Conservation (phyloP, 805 yeast genomes). For the Myxozyma sirexii region DNA sequence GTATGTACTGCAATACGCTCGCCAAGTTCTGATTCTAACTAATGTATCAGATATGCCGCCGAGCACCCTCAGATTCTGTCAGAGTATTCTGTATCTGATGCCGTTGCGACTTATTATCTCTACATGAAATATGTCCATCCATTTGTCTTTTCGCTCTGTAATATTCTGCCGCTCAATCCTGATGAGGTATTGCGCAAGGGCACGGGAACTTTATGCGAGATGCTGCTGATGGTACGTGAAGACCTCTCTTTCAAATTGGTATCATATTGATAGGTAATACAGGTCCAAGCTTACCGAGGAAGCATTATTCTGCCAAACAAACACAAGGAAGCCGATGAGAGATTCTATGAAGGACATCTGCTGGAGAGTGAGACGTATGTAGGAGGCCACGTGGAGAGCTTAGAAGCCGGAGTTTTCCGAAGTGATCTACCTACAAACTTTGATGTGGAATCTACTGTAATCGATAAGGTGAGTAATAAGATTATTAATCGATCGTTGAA, state of each 20-base stretch:
- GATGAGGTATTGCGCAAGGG: constrained; percentile 96
- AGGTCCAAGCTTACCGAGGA: constrained; percentile 75
- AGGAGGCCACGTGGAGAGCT: constrained; percentile 97
- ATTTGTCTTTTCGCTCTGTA: constrained; percentile 91
- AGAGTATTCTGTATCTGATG: constrained; percentile 98
- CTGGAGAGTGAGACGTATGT: constrained; percentile 95
- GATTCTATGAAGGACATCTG: constrained; percentile 92
- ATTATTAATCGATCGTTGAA: not conserved
- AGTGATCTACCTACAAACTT: constrained; percentile 80
- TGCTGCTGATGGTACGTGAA: constrained; percentile 79
- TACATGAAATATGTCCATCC: constrained; percentile 98
- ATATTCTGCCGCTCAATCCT: constrained; percentile 93
- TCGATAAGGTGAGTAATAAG: constrained; percentile 57
- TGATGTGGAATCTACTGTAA: constrained; percentile 74
- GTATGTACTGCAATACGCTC: not conserved
- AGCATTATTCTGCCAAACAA: constrained; percentile 86
- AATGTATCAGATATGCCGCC: constrained; percentile 63
- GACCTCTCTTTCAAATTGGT: not conserved
- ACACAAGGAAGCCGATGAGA: constrained; percentile 89
- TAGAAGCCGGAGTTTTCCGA: constrained; percentile 97
- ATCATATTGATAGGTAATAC: not conserved
- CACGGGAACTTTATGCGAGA: constrained; percentile 97
- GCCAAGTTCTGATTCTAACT: not conserved
- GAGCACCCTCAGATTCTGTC: constrained; percentile 90
- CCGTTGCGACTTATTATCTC: constrained; percentile 95